These are phyloP conservation scores for Glebionis coronaria DNA, from an alignment of 129 eudicot species.

Conservation along the genomic window DNA sequence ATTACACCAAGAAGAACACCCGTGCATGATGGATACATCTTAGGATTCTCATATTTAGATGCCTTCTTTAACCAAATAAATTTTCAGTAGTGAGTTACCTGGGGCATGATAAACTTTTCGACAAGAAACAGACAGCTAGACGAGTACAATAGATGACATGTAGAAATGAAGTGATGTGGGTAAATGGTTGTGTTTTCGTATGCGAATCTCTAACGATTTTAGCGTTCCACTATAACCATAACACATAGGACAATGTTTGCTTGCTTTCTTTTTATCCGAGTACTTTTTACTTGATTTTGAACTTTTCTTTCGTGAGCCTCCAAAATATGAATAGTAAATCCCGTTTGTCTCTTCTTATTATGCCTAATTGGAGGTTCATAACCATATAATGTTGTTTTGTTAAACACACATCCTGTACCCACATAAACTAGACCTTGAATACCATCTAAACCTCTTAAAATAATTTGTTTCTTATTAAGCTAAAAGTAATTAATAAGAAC, in stretches of 20 bases:
- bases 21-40: too few relatives aligned
- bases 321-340: constrained; percentile 70
- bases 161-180: too few relatives aligned
- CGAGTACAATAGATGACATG: too few relatives aligned
- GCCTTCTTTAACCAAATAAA: too few relatives aligned
- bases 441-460: constrained; percentile 99
- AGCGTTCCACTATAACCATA: constrained; percentile 81
- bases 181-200: constrained; percentile 84
- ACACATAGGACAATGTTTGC: constrained; percentile 96
- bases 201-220: constrained; percentile 92
- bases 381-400: constrained; percentile 97
- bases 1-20: too few relatives aligned
- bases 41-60: too few relatives aligned
- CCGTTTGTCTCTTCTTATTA: constrained; percentile 81
- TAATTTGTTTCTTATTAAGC: constrained; percentile 48
- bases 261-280: constrained; percentile 90
- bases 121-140: too few relatives aligned
- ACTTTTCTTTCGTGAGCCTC: constrained; percentile 72
- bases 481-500: constrained; percentile 9
- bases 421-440: constrained; percentile 99
- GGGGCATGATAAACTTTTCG: too few relatives aligned
- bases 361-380: constrained; percentile 97
- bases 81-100: too few relatives aligned
- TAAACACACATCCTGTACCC: constrained; percentile 99
- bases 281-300: constrained; percentile 82